Evolutionary conservation across 805 yeast species (phyloP), one percentile per base, ranked within the genome.

Genomic region (Schizosaccharomyces osmophilus): DNA sequence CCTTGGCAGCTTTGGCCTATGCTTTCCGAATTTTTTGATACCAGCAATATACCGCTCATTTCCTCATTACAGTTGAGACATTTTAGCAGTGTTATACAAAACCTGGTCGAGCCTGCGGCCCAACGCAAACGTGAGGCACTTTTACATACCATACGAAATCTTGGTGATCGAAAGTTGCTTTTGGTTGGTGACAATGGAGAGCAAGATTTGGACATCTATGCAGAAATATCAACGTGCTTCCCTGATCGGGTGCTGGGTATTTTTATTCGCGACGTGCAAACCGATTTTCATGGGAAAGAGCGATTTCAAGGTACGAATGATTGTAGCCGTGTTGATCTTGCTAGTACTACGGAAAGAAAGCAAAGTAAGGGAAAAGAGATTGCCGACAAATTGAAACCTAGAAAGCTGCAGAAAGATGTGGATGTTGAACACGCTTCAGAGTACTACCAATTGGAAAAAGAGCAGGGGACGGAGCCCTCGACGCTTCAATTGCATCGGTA

Each of bases 181-280:
- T 73, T 95, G 60, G 78, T 93, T 17, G 99, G 99, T 41, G 99
- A 93, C 69, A 84, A 96, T 1, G 97, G 97, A 1, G 98, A 93
- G 69, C 84, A 83, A 65, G 99, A 93, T 73, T 73, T 90, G 55
- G 98, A 94, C 68, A 95, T 97, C 0, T 93, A 93, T 69, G 77
- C 81, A 5, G 83, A 83, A 32, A 72, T 88, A 42, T 85, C 94
- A 0, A 72, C 74, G 48, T 65, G 69, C 41, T 80, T 73, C 66
- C 95, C 95, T 0, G 72, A 74, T 3, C 83, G 81, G 64, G 75
- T 93, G 0, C 64, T 78, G 26, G 94, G 84, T 0, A 86, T 93
- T 4, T 89, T 81, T 69, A 85, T 93, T 43, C 74, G 97, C 54
- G 85, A 85, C 59, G 85, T 94, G 62, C 68, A 71, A 62, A n/a